Conservation (phyloP, 2,329 filamentous ascomycete species). For the Cercospora nicotianae region DNA sequence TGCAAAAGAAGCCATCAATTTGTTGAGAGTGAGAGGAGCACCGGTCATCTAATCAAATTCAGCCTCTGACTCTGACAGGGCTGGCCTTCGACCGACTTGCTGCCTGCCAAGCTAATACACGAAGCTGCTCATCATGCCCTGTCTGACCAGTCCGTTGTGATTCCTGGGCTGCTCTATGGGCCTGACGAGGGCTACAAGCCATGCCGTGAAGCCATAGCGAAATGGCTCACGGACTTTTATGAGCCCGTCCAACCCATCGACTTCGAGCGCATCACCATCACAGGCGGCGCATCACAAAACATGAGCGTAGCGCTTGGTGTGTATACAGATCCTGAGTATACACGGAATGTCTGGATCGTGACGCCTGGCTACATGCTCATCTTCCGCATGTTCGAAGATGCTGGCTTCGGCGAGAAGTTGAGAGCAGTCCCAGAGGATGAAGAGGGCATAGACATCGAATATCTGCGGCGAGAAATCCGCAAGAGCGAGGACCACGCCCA, state of each 20-base stretch:
- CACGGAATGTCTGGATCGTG: constrained; percentile 74
- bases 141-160: constrained; percentile 57
- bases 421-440: constrained; percentile 73
- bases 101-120: constrained; percentile 65
- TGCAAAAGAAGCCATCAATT: constrained; percentile 53
- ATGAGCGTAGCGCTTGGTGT: constrained; percentile 74
- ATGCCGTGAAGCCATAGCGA: constrained; percentile 66
- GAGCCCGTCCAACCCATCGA: constrained; percentile 44
- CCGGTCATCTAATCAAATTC: not conserved
- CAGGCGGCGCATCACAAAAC: constrained; percentile 82
- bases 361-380: constrained; percentile 83
- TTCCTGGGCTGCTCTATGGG: constrained; percentile 73
- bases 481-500: constrained; percentile 49
- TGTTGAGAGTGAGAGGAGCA: constrained; percentile 52
- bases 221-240: constrained; percentile 70
- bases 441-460: constrained; percentile 70
- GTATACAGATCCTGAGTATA: constrained; percentile 76
- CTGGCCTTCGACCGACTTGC: constrained; percentile 65
- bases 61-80: constrained; percentile 35
- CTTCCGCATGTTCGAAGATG: constrained; percentile 80
- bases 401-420: constrained; percentile 68
- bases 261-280: constrained; percentile 70
- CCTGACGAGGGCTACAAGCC: constrained; percentile 72
- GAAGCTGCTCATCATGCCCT: constrained; percentile 63
- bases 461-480: constrained; percentile 54